Evolutionary conservation across 192 early-diverging fungal species (phyloP).

Genomic region (Podila horticola): DNA sequence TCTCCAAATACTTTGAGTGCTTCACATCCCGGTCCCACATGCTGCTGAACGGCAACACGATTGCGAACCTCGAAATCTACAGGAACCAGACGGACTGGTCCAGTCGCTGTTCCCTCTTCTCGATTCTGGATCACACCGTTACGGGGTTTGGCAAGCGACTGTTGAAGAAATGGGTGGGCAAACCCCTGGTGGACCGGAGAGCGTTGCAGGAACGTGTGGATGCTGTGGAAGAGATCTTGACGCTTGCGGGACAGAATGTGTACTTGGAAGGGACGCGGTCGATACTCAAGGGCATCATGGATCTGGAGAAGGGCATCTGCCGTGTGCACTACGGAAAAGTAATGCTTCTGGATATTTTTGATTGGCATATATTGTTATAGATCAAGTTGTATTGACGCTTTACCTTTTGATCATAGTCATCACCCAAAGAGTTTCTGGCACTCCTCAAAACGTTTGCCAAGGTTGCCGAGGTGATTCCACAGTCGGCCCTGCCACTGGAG

Average conservation of each 20-base stretch:
- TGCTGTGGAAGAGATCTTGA: constrained; percentile 70
- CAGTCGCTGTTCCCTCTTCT: constrained; percentile 62
- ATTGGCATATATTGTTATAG: neutral
- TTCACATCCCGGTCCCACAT: constrained; percentile 70
- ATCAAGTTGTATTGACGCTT: neutral
- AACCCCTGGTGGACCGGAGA: constrained; percentile 67
- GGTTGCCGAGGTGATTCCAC: constrained; percentile 42
- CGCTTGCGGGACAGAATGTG: constrained; percentile 13
- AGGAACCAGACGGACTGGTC: constrained; percentile 58
- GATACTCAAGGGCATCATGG: constrained; percentile 63
- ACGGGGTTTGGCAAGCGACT: constrained; percentile 73
- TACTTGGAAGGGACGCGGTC: constrained; percentile 48
- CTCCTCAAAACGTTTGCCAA: constrained; percentile 59
- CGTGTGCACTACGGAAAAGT: constrained; percentile 74
- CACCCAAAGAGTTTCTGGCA: constrained; percentile 68
- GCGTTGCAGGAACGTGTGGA: constrained; percentile 64
- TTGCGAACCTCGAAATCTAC: constrained; percentile 74
- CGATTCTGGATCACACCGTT: constrained; percentile 72
- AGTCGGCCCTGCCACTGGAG: neutral
- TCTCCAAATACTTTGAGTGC: constrained; percentile 67
- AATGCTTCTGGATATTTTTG: neutral
- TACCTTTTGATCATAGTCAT: constrained; percentile 40
- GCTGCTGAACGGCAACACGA: constrained; percentile 73
- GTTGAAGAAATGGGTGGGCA: constrained; percentile 75
- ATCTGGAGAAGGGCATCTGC: constrained; percentile 73